Evolutionary conservation across 1,284 basidiomycete genomes (phyloP).

Genomic region (Cutaneotrichosporon mucoides): DNA sequence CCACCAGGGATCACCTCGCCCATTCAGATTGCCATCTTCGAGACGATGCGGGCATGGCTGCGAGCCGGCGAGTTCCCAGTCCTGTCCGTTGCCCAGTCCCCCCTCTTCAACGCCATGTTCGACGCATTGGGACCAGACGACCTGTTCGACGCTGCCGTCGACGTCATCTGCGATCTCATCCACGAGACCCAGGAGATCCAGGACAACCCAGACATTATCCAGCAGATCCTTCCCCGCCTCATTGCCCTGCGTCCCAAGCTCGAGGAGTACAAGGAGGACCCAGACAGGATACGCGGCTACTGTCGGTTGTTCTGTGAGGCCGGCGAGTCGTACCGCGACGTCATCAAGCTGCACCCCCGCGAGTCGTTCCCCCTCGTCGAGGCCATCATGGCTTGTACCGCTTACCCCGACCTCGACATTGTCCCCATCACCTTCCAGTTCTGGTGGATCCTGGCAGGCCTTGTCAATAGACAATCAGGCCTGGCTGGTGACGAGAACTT

Average conservation of each 20-base stretch:
- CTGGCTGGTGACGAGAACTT: slow-evolving; percentile 23
- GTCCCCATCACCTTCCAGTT: slow-evolving; percentile 98
- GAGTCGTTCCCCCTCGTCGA: slow-evolving; percentile 92
- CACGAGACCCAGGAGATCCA: slow-evolving; percentile 98
- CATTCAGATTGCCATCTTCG: slow-evolving; percentile 84
- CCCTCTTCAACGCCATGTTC: slow-evolving; percentile 80
- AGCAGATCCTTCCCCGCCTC: slow-evolving; percentile 77
- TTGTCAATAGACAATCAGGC: slow-evolving; percentile 56
- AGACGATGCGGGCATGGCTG: slow-evolving; percentile 83
- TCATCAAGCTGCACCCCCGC: slow-evolving; percentile 84
- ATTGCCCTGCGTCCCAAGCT: slow-evolving; percentile 68
- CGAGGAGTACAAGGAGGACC: slow-evolving; percentile 60
- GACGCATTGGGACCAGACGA: slow-evolving; percentile 76
- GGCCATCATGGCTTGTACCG: slow-evolving; percentile 89
- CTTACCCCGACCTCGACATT: slow-evolving; percentile 90
- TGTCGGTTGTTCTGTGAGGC: slow-evolving; percentile 92
- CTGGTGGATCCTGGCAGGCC: slow-evolving; percentile 89
- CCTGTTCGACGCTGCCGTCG: slow-evolving; percentile 88
- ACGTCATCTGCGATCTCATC: slow-evolving; percentile 89
- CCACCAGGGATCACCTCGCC: slow-evolving; percentile 68
- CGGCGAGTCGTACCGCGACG: slow-evolving; percentile 86
- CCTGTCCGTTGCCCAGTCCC: slow-evolving; percentile 64
- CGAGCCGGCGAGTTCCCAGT: slow-evolving; percentile 77
- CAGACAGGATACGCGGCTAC: slow-evolving; percentile 84
- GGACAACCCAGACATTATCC: slow-evolving; percentile 85